These are phyloP conservation scores for Colletotrichum camelliae DNA, from an alignment of 2,329 filamentous ascomycete genomes.

Conservation along the genomic window DNA sequence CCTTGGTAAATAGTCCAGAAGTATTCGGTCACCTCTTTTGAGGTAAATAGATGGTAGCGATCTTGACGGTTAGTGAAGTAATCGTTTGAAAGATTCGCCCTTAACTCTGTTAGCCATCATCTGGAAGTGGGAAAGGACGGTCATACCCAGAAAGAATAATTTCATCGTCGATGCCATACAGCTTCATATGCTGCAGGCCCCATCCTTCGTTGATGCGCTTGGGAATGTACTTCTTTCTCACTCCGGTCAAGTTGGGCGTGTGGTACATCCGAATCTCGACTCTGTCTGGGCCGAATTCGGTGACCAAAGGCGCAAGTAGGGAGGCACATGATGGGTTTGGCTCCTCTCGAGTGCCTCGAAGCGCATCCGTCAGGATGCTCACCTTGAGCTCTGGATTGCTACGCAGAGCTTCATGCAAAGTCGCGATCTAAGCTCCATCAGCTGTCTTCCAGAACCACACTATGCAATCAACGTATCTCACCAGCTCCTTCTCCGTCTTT, in stretches of 20 bases:
- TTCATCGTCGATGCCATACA: constrained; percentile 95
- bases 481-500: constrained; percentile 87
- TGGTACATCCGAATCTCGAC: constrained; percentile 98
- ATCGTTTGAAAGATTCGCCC: constrained; percentile 87
- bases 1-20: constrained; percentile 80
- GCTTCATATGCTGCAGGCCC: constrained; percentile 98
- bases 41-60: constrained; percentile 89
- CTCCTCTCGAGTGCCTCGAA: constrained; percentile 90
- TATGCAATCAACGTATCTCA: constrained; percentile 35
- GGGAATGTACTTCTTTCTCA: constrained; percentile 84
- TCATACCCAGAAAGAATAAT: constrained; percentile 87
- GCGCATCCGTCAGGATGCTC: constrained; percentile 88
- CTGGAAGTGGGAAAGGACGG: background rate
- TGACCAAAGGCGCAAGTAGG: constrained; percentile 80
- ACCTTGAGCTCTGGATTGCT: constrained; percentile 78
- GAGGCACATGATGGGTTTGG: constrained; percentile 88
- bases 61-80: constrained; percentile 98
- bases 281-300: constrained; percentile 81
- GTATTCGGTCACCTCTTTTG: constrained; percentile 79
- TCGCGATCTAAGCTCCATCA: constrained; percentile 63
- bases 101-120: constrained; percentile 24
- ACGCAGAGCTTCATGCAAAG: constrained; percentile 76
- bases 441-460: background rate
- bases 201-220: constrained; percentile 96
- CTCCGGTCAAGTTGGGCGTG: constrained; percentile 90